Evolutionary conservation across 176 grass and related monocot species (phyloP).

Genomic region (Phyllostachys edulis): DNA sequence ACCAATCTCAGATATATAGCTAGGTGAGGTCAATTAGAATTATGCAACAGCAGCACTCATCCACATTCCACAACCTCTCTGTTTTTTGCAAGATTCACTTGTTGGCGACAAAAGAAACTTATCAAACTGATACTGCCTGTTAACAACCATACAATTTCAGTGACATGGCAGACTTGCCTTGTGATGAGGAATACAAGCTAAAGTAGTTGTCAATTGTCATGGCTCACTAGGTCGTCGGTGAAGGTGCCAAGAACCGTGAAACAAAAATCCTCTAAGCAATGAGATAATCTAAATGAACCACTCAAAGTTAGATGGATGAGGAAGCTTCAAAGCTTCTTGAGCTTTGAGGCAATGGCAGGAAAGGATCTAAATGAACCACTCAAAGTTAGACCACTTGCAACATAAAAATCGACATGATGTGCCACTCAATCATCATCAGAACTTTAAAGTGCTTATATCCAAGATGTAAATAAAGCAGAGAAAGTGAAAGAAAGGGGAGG

Average conservation of each 20-base stretch:
- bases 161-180: not conserved
- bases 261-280: not conserved
- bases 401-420: no score
- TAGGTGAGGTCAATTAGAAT: no score
- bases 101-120: not conserved
- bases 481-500: no score
- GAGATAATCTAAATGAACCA: not conserved
- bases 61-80: no score
- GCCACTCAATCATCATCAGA: no score
- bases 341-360: constrained; percentile 35
- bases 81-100: not conserved
- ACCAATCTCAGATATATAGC: no score
- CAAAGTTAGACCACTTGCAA: no score
- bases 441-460: no score
- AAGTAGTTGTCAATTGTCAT: not conserved
- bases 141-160: not conserved
- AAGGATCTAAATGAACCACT: constrained; percentile 18
- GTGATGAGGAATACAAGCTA: not conserved
- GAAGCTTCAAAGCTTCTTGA: not conserved
- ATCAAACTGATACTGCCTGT: no score
- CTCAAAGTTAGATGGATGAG: constrained; percentile 10
- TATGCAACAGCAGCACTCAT: no score
- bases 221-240: not conserved
- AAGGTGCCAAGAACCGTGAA: not conserved
- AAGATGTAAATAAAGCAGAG: no score